These are phyloP conservation scores for Nigrograna mackinnonii DNA, from an alignment of 2,329 filamentous ascomycete species.

Conservation along the genomic window DNA sequence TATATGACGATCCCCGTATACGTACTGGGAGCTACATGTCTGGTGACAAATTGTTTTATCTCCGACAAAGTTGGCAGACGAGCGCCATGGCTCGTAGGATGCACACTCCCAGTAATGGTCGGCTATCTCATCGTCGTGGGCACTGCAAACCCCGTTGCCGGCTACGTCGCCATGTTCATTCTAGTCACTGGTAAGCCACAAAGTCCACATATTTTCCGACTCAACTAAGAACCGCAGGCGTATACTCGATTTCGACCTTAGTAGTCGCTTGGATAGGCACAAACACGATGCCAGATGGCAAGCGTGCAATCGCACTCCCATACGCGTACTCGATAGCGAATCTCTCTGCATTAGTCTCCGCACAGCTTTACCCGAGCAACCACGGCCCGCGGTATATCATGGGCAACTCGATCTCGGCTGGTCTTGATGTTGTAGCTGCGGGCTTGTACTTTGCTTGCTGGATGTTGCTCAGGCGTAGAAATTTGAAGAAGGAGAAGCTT, in stretches of 20 bases:
- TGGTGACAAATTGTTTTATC: conserved; percentile 21
- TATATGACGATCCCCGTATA: conserved; percentile 44
- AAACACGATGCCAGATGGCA: conserved; percentile 37
- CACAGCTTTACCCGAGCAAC: conserved; percentile 36
- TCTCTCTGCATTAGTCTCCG: conserved; percentile 29
- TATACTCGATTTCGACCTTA: conserved; percentile 27
- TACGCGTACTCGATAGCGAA: conserved; percentile 34
- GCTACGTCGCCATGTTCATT: conserved; percentile 42
- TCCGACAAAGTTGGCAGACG: conserved; percentile 38
- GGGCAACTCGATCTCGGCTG: conserved; percentile 29
- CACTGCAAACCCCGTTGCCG: conserved; percentile 27
- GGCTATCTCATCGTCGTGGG: conserved; percentile 40
- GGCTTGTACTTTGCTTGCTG: conserved; percentile 22
- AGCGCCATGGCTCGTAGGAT: conserved; percentile 30
- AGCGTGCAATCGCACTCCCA: conserved; percentile 36
- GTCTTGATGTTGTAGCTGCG: conserved; percentile 25
- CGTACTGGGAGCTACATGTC: conserved; percentile 26
- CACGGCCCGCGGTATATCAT: conserved; percentile 35
- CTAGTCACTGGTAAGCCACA: conserved; percentile 1
- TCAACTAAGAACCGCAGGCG: conserved; percentile 9
- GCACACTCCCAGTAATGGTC: conserved; percentile 29
- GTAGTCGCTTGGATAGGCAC: conserved; percentile 38
- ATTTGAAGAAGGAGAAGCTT: conserved; percentile 28
- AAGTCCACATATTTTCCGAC: too few species aligned
- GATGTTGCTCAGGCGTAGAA: conserved; percentile 27